phyloP scores from a whole-genome alignment of 345 rosid genomes.

The Rhodomyrtus tomentosa region DNA sequence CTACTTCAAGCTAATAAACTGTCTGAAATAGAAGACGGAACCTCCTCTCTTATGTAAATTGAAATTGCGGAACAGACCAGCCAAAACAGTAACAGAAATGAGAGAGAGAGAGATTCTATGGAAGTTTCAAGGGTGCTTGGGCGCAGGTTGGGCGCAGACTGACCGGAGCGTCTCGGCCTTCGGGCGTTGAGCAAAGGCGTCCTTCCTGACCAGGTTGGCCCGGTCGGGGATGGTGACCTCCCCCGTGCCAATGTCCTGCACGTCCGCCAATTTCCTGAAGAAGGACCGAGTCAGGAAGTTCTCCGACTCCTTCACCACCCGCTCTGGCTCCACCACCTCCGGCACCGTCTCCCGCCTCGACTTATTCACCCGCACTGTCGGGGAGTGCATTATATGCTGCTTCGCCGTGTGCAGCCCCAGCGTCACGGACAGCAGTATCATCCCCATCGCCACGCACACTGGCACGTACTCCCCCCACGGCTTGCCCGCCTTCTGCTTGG shows the following conservation, averaged over 20 bases:
- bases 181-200: conserved; percentile 8
- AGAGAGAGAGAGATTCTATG: neutral
- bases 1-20: neutral
- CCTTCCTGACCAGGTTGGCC: conserved; percentile 5
- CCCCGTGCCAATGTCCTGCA: conserved; percentile 14
- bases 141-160: conserved; percentile 43
- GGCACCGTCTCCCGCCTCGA: conserved; percentile 55
- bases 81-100: too few species aligned
- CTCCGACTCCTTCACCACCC: conserved; percentile 42
- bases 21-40: neutral
- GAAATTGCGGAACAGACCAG: neutral
- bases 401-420: conserved; percentile 55
- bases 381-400: conserved; percentile 49
- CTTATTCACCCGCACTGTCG: conserved; percentile 51
- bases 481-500: neutral
- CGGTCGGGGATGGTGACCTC: neutral
- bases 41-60: neutral
- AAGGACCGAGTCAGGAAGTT: conserved; percentile 33
- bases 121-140: neutral
- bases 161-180: conserved; percentile 37
- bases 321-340: conserved; percentile 62
- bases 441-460: conserved; percentile 30
- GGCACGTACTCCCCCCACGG: conserved; percentile 29
- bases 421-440: conserved; percentile 28
- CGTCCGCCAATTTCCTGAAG: conserved; percentile 61